phyloP scores from a whole-genome alignment of 768 basidiomycete species.

The Kockovaella imperatae region DNA sequence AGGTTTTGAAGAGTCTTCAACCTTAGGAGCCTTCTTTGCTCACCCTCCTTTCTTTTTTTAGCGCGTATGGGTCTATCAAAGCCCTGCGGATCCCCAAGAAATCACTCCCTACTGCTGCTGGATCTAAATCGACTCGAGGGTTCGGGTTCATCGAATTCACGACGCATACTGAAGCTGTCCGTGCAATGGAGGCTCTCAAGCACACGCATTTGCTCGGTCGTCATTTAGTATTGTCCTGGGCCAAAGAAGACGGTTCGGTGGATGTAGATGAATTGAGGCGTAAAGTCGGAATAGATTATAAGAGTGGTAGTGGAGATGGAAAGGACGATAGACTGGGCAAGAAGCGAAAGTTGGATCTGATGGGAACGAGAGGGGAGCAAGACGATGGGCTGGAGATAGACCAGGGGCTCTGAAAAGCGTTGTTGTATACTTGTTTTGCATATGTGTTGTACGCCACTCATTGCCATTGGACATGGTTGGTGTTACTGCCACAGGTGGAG shows the following conservation, averaged over 20 bases:
- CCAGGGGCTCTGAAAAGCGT: too few relatives aligned
- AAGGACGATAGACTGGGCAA: conserved; percentile 18
- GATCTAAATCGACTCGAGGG: conserved; percentile 53
- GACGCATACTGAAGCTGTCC: conserved; percentile 79
- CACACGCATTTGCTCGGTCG: conserved; percentile 94
- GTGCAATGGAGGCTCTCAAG: conserved; percentile 72
- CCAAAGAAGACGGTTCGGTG: conserved; percentile 56
- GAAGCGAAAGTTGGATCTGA: conserved; percentile 39
- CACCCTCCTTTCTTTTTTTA: conserved; percentile 35
- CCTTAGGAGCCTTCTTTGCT: not conserved
- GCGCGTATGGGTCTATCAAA: conserved; percentile 85
- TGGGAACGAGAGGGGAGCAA: conserved; percentile 18
- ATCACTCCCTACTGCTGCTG: conserved; percentile 58
- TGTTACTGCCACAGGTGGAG: too few relatives aligned
- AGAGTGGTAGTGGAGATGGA: conserved; percentile 48
- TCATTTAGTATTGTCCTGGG: conserved; percentile 93
- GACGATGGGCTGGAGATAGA: conserved; percentile 30
- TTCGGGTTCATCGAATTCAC: conserved; percentile 96
- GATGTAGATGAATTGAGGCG: conserved; percentile 67
- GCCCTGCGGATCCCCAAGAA: conserved; percentile 88
- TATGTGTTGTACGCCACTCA: too few relatives aligned
- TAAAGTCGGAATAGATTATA: conserved; percentile 68
- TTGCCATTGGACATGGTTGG: too few relatives aligned
- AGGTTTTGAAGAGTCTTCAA: conserved; percentile 38
- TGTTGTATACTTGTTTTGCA: too few relatives aligned